Evolutionary conservation across 169 alveolate species (phyloP), one percentile per base, ranked within the genome.

Genomic region (Fabrea salina): DNA sequence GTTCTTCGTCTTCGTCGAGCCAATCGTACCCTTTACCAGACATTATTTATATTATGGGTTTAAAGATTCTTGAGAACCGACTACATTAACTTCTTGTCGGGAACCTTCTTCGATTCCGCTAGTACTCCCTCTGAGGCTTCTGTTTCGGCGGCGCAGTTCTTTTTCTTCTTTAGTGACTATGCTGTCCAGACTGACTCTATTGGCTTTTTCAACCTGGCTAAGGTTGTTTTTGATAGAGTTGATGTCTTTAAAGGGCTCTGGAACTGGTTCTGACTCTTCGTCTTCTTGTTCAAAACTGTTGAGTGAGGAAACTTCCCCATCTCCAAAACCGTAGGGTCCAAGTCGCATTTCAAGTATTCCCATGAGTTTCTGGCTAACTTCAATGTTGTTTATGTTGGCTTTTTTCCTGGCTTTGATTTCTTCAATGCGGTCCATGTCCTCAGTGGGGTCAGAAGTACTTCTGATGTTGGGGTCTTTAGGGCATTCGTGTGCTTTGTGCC

Each of bases 391-490:
- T 19, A 33, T 37, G 41, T 32, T 40, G 0, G 75, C 75, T 64
- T 64, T 64, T 64, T 64, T 64, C n/a, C 39, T 64, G 13, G 27
- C n/a, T 40, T 37, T 64, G 16, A 64, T 32, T 7, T 41, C 75
- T 39, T 64, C 75, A 64, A 64, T 64, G 49, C 93, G 67, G 44
- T 72, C 66, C 41, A 70, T 27, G 49, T 87, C 93, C 5, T 81
- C 85, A 4, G 57, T 79, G 2, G 57, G 47, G 39, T 84, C 89
- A 11, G 19, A 27, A 0, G 40, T 44, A 8, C 74, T 51, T 47
- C 67, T 51, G 0, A 78, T 16, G 57, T 87, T 87, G 3, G 90
- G 93, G 44, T 87, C 93, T 81, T 79, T 72, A 0, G 85, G 79
- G 27, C 93, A 87, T 37, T 76, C 66, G 1, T 53, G 76, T 11